A percentile compares a stretch with the other conserved stretches of the same genome.
Conservation (phyloP, 345 rosid genomes). For the Salix exigua region DNA sequence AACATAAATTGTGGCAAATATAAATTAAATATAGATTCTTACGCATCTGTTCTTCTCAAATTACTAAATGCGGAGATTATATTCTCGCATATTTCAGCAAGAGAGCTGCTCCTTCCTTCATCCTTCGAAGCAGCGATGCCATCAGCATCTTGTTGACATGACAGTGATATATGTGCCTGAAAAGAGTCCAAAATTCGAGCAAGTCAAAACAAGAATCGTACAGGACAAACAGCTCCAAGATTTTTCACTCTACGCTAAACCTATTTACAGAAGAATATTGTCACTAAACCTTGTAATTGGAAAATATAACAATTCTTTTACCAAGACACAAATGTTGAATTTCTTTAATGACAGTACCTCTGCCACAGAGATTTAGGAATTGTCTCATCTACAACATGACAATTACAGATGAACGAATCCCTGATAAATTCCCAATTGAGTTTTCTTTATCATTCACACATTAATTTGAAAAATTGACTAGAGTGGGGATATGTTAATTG, state of each 20-base stretch:
- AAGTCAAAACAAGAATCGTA: neutral
- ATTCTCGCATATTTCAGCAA: slow-evolving; percentile 53
- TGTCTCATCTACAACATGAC: neutral
- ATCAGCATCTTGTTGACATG: slow-evolving; percentile 15
- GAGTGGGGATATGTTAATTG: no score
- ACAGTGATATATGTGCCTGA: slow-evolving; percentile 57
- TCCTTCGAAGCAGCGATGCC: slow-evolving; percentile 15
- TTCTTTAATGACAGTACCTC: neutral
- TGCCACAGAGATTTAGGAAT: neutral
- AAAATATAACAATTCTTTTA: neutral
- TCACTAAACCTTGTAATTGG: neutral
- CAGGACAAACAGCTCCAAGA: neutral
- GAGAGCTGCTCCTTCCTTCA: slow-evolving; percentile 28
- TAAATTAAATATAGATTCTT: slow-evolving; percentile 20
- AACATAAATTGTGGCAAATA: no score
- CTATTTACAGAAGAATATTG: neutral
- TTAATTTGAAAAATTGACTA: neutral
- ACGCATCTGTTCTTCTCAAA: slow-evolving; percentile 48
- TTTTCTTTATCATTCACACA: neutral
- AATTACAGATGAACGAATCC: neutral
- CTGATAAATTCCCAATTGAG: neutral
- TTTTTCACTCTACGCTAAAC: no score
- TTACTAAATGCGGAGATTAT: slow-evolving; percentile 52
- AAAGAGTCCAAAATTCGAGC: slow-evolving; percentile 6
- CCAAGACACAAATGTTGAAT: neutral